A percentile compares a stretch with the other conserved stretches of the same genome.
phyloP scores from a whole-genome alignment of 1,284 basidiomycete genomes.

The Malassezia yamatoensis region DNA sequence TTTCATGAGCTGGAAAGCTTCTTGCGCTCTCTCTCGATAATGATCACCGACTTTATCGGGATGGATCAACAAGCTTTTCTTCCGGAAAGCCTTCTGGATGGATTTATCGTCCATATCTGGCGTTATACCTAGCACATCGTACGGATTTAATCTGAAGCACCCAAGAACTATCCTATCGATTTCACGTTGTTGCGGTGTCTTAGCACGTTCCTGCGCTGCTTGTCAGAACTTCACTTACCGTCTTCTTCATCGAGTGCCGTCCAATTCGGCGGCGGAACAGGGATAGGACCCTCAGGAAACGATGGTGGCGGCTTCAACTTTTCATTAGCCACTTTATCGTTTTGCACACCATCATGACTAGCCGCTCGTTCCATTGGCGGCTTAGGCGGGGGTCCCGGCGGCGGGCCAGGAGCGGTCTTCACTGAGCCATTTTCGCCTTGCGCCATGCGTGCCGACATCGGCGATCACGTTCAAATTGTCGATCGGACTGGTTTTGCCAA shows the following conservation, averaged over 20 bases:
- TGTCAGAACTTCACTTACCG: neutral
- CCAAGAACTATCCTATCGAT: slow-evolving; percentile 51
- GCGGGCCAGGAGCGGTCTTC: no score
- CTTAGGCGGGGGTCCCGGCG: slow-evolving; percentile 9
- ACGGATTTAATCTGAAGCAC: slow-evolving; percentile 55
- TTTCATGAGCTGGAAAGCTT: slow-evolving; percentile 56
- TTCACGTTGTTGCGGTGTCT: slow-evolving; percentile 48
- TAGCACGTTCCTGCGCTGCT: slow-evolving; percentile 25
- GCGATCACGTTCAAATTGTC: no score
- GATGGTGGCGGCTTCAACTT: neutral
- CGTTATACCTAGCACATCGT: slow-evolving; percentile 54
- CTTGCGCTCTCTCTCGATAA: slow-evolving; percentile 48
- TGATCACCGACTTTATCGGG: slow-evolving; percentile 55
- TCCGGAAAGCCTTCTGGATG: slow-evolving; percentile 54
- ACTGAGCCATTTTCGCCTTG: no score
- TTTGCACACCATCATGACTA: no score
- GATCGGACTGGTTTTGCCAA: no score
- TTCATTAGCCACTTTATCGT: no score
- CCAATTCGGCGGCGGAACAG: neutral
- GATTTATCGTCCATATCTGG: slow-evolving; percentile 51
- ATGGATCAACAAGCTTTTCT: slow-evolving; percentile 55
- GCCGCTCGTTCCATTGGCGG: slow-evolving; percentile 9
- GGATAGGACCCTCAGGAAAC: neutral
- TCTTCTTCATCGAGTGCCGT: neutral
- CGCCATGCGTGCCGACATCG: no score